Base-by-base conservation (phyloP, 2,329 filamentous ascomycete species). In the Monilinia polystroma region DNA sequence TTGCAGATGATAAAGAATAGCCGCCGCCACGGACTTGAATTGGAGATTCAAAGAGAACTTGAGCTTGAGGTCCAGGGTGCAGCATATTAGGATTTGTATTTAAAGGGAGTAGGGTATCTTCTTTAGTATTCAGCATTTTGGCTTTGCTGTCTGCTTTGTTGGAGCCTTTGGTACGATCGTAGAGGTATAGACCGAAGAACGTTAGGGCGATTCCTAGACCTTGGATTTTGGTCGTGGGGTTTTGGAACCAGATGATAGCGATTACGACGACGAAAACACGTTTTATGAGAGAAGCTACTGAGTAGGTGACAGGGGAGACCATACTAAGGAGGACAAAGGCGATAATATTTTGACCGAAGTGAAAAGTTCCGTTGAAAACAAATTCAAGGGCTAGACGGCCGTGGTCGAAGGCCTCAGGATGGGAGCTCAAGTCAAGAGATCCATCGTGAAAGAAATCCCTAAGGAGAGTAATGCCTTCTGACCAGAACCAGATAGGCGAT, bases 241-340 rank as follows among this genome's bases (percentile, higher is more conserved):
- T 97, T 70, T 92, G 90, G 79, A 98, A 99, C 95, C 95, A 99
- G 72, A 98, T 81, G 69, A 99, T 94, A 8, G 95, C 93, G 73
- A 97, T 90, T 68, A 95, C 86, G 73, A 99, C 97, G 75, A 99
- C 94, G 75, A 97, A 97, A 16, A 99, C 95, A 59, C 95, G 90
- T 81, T 99, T 99, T 79, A 99, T 95, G 69, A 99, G 82, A 66
- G 91, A 96, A 47, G 95, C 95, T 49, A 99, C 94, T 0, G 92
- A 97, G 80, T 99, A 99, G 0, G 95, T 98, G 49, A 99, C 95
- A 0, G 95, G 95, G 0, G 93, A 96, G 16, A 98, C 90, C 81
- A 97, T 90, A 64, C 93, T 97, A 8, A 99, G 82, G 7, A 99
- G 83, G 29, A 97, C 83, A 76, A 99, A 99, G 0, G 95, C 95